A percentile compares a stretch with the other conserved stretches of the same genome.
Conservation (phyloP, 2,329 filamentous ascomycete genomes). For the Penicillium occitanis region DNA sequence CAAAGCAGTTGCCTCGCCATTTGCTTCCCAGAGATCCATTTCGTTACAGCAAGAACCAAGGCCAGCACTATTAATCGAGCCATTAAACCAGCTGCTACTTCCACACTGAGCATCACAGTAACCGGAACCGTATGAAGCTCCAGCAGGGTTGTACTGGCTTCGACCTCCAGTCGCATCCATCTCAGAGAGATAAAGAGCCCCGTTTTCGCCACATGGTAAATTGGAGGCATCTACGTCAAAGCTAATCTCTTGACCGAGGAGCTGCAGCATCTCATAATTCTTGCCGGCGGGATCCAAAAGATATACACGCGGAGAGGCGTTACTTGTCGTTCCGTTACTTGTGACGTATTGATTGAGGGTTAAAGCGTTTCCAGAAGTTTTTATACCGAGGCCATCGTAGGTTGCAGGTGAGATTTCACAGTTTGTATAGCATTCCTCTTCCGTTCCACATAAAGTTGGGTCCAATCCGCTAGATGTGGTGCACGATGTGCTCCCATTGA, state of each 20-base stretch:
- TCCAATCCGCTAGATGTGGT: slow-evolving; percentile 56
- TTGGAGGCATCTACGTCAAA: slow-evolving; percentile 71
- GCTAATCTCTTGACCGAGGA: slow-evolving; percentile 67
- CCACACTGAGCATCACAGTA: slow-evolving; percentile 63
- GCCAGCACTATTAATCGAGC: slow-evolving; percentile 34
- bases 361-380: slow-evolving; percentile 50
- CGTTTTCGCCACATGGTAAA: slow-evolving; percentile 69
- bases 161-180: slow-evolving; percentile 58
- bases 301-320: slow-evolving; percentile 59
- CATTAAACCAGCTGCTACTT: background rate
- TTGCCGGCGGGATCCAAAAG: slow-evolving; percentile 61
- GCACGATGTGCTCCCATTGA: slow-evolving; percentile 55
- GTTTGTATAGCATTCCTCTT: slow-evolving; percentile 54
- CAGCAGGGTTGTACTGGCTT: slow-evolving; percentile 45
- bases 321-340: slow-evolving; percentile 29
- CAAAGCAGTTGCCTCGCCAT: slow-evolving; percentile 62
- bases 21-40: slow-evolving; percentile 71
- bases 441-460: slow-evolving; percentile 49
- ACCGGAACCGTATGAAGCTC: slow-evolving; percentile 61
- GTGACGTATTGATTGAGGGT: slow-evolving; percentile 50
- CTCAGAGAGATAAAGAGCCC: slow-evolving; percentile 63
- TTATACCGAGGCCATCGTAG: slow-evolving; percentile 54
- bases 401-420: slow-evolving; percentile 59
- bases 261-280: slow-evolving; percentile 62
- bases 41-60: slow-evolving; percentile 65